phyloP scores from a whole-genome alignment of 257 asterid species.

The Solanum microdontum region DNA sequence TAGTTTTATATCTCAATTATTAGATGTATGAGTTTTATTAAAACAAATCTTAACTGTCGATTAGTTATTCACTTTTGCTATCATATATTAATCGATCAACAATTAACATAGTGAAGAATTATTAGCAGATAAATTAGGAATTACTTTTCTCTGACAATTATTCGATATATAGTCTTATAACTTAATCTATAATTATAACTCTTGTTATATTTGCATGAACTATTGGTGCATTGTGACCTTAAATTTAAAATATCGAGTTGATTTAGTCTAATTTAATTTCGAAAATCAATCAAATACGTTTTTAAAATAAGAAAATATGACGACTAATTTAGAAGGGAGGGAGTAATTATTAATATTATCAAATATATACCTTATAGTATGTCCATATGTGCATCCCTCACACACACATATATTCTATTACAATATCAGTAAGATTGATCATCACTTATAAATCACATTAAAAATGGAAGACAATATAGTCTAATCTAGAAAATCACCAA shows the following conservation, averaged over 20 bases:
- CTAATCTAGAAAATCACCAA: neutral
- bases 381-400: neutral
- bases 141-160: neutral
- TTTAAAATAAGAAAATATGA: neutral
- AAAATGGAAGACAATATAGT: neutral
- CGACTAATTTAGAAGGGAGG: neutral
- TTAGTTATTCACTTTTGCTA: neutral
- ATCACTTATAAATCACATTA: neutral
- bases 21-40: accelerated
- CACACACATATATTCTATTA: neutral
- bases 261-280: neutral
- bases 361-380: neutral
- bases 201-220: neutral
- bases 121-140: neutral
- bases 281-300: accelerated
- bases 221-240: neutral
- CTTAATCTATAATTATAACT: too few relatives aligned
- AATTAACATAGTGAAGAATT: neutral
- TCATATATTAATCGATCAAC: neutral
- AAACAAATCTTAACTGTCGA: accelerated
- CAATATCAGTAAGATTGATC: neutral
- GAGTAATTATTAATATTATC: neutral
- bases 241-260: neutral
- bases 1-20: neutral
- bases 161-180: neutral